Conservation (phyloP, 2,329 filamentous ascomycete genomes). For the Beauveria rudraprayagi region DNA sequence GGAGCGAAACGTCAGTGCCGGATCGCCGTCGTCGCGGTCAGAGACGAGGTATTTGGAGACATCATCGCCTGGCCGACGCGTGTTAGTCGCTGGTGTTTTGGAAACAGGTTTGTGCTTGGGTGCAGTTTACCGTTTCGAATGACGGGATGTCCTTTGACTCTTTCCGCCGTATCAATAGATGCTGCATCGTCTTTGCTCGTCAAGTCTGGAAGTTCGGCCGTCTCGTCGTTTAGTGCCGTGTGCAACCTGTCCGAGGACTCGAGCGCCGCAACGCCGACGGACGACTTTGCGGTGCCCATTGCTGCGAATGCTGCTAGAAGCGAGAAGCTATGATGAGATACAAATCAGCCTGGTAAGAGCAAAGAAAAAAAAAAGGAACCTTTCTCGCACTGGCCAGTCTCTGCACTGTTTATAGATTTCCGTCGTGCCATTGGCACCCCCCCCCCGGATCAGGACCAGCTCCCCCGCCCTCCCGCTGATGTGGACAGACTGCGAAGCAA, state of each 20-base stretch:
- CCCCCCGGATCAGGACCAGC: neutral
- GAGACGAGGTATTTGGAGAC: conserved; percentile 17
- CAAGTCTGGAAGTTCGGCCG: neutral
- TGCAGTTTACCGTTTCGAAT: conserved; percentile 10
- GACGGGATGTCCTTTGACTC: conserved; percentile 10
- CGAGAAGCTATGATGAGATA: neutral
- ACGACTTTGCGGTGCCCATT: neutral
- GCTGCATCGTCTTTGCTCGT: neutral
- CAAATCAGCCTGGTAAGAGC: neutral
- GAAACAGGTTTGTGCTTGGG: neutral
- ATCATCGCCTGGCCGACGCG: conserved; percentile 6
- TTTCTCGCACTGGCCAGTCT: too few relatives aligned
- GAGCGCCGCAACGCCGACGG: neutral
- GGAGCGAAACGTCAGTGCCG: conserved; percentile 17
- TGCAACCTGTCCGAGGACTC: neutral
- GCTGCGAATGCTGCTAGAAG: neutral
- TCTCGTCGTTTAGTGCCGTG: neutral
- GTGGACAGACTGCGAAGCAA: neutral
- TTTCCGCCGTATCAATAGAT: neutral
- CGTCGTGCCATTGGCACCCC: neutral
- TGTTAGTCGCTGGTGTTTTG: neutral
- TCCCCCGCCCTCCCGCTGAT: too few relatives aligned
- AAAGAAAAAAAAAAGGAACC: too few relatives aligned
- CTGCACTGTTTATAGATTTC: neutral
- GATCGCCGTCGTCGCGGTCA: conserved; percentile 16